Conservation (phyloP, 345 rosid genomes). For the Diplotaxis tenuifolia region DNA sequence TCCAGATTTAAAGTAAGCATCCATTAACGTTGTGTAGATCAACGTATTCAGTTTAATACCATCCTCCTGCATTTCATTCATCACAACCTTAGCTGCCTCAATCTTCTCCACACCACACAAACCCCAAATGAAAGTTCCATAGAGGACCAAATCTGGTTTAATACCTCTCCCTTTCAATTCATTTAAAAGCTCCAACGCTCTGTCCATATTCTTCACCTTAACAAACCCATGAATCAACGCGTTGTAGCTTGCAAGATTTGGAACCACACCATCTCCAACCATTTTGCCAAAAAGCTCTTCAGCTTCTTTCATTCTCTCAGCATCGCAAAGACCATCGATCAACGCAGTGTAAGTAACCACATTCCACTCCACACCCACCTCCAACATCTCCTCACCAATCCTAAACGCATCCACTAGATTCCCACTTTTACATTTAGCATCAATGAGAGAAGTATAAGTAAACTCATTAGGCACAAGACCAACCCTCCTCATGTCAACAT, state of each 20-base stretch:
- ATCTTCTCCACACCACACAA: constrained; percentile 53
- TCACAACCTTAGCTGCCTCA: constrained; percentile 46
- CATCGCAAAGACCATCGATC: constrained; percentile 58
- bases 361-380: constrained; percentile 46
- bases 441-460: constrained; percentile 67
- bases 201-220: constrained; percentile 50
- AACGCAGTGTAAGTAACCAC: constrained; percentile 59
- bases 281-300: constrained; percentile 50
- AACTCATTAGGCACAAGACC: constrained; percentile 66
- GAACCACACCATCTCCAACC: constrained; percentile 45
- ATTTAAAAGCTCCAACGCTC: constrained; percentile 45
- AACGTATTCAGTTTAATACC: constrained; percentile 49
- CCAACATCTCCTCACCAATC: constrained; percentile 59
- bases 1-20: constrained; percentile 62
- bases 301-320: constrained; percentile 54
- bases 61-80: constrained; percentile 52
- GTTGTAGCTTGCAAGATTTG: constrained; percentile 54
- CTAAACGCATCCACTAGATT: constrained; percentile 53
- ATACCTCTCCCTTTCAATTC: constrained; percentile 52
- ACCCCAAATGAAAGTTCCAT: constrained; percentile 66
- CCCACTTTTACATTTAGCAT: constrained; percentile 61
- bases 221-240: constrained; percentile 61
- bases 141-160: constrained; percentile 51
- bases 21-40: constrained; percentile 57
- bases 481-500: constrained; percentile 61